Evolutionary conservation across 495 filamentous ascomycete genomes (phyloP).

Genomic region (Podospora pseudocomata): DNA sequence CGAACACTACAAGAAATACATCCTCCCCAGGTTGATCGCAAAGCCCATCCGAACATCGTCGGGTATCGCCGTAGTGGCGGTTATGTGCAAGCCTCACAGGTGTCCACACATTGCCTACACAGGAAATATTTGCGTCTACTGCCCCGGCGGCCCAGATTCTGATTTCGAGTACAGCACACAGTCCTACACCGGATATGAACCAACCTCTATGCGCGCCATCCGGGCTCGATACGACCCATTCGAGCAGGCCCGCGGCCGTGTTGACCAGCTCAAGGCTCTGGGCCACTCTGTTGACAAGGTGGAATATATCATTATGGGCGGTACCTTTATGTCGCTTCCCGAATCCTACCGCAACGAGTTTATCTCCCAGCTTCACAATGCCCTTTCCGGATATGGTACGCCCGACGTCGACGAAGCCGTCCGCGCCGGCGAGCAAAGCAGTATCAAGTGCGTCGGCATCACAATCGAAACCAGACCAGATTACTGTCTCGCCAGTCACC

Average conservation of each 20-base stretch:
- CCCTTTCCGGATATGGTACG: slow-evolving; percentile 86
- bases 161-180: slow-evolving; percentile 99
- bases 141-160: slow-evolving; percentile 92
- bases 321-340: slow-evolving; percentile 95
- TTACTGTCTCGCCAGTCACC: slow-evolving; percentile 89
- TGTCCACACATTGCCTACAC: slow-evolving; percentile 97
- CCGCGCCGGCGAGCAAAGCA: slow-evolving; percentile 84
- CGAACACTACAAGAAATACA: slow-evolving; percentile 99
- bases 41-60: slow-evolving; percentile 96
- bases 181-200: slow-evolving; percentile 97
- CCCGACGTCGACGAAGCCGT: slow-evolving; percentile 94
- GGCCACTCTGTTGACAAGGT: slow-evolving; percentile 98
- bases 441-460: slow-evolving; percentile 95
- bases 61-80: slow-evolving; percentile 97
- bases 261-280: slow-evolving; percentile 91
- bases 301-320: slow-evolving; percentile 99
- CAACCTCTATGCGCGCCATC: slow-evolving; percentile 97
- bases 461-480: slow-evolving; percentile 97
- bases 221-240: slow-evolving; percentile 96
- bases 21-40: slow-evolving; percentile 88
- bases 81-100: slow-evolving; percentile 98
- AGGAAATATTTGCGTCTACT: slow-evolving; percentile 98
- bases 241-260: slow-evolving; percentile 91
- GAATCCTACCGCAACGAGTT: slow-evolving; percentile 86
- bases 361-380: slow-evolving; percentile 93